phyloP scores from a whole-genome alignment of 2,329 filamentous ascomycete species.

The Xylariaceae sp. region DNA sequence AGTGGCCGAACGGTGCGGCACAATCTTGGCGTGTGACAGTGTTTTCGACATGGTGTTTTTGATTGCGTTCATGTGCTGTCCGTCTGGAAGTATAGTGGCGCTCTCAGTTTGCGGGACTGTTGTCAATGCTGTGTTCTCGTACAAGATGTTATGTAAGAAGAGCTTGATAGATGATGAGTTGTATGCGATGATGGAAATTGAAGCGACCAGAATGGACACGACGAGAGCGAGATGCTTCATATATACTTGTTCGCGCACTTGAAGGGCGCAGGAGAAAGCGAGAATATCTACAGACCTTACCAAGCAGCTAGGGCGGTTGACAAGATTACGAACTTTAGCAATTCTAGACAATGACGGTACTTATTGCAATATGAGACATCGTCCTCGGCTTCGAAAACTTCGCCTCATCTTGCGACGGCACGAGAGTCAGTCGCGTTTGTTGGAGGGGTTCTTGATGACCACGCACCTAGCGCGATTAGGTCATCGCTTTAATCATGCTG shows the following conservation, averaged over 20 bases:
- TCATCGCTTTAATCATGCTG: slow-evolving; percentile 26
- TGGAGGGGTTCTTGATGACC: slow-evolving; percentile 1
- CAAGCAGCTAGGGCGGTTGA: not conserved
- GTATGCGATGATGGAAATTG: slow-evolving; percentile 28
- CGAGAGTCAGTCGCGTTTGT: slow-evolving; percentile 5
- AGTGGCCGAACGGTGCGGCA: slow-evolving; percentile 65
- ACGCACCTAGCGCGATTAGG: slow-evolving; percentile 23
- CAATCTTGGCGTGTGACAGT: slow-evolving; percentile 66
- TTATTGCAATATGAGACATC: no score
- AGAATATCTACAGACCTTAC: slow-evolving; percentile 4
- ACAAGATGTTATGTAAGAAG: slow-evolving; percentile 9
- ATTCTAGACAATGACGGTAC: no score
- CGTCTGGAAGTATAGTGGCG: not conserved
- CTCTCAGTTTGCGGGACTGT: not conserved
- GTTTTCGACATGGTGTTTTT: slow-evolving; percentile 58
- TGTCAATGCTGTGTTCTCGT: not conserved
- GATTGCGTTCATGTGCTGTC: slow-evolving; percentile 31
- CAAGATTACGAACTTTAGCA: slow-evolving; percentile 9
- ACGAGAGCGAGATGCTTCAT: slow-evolving; percentile 28
- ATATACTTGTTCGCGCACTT: slow-evolving; percentile 24
- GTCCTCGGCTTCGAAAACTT: not conserved
- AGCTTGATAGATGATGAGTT: slow-evolving; percentile 18
- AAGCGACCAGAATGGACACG: slow-evolving; percentile 26
- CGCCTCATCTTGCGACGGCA: not conserved
- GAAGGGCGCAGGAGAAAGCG: slow-evolving; percentile 7